Evolutionary conservation across 2,329 filamentous ascomycete species (phyloP), one percentile per base, ranked within the genome.

Genomic region (Pestalotiopsis sp.): DNA sequence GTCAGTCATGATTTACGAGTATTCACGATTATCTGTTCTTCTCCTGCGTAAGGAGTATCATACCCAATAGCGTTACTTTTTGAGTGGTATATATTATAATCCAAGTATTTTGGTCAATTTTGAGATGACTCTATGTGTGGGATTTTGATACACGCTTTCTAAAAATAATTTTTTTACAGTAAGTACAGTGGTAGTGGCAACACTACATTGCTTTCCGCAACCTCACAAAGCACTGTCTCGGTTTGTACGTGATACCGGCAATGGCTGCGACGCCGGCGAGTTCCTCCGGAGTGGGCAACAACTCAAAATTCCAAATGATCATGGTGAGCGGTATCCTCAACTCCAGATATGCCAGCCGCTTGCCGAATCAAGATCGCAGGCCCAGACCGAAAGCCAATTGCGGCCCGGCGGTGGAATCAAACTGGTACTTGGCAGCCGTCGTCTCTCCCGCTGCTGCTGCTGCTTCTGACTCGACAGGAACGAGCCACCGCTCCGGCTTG

Each of bases 341-440:
- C 64, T 73, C 69, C 13, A 73, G 48, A n/a, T 72, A 68, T 3
- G 72, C 76, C 22, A 78, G 39, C 59, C 70, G 71, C 56, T 68
- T 71, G 6, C 76, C 76, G 59, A 70, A 78, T 40, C 76, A 78
- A 0, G 63, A 67, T 6, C 76, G 66, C 1, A 69, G 69, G 1
- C 76, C 76, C 2, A 70, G 65, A 2, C 75, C 75, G 68, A 78
- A 78, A 0, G 57, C 48, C 11, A 76, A 20, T 40, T 71, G 68
- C 1, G 75, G 75, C 3, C 74, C 76, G 7, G 74, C 70, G 7
- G 52, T 24, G 13, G 65, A 56, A 30, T 74, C 58, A 40, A 72
- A 73, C 13, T 65, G 58, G 3, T 7, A 58, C 1, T 63, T 64
- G 11, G 66, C 56, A 11, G 64, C 68, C 3, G 61, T 61, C 9